Conservation (phyloP, 202 grass and related monocot species). For the Musa balbisiana region DNA sequence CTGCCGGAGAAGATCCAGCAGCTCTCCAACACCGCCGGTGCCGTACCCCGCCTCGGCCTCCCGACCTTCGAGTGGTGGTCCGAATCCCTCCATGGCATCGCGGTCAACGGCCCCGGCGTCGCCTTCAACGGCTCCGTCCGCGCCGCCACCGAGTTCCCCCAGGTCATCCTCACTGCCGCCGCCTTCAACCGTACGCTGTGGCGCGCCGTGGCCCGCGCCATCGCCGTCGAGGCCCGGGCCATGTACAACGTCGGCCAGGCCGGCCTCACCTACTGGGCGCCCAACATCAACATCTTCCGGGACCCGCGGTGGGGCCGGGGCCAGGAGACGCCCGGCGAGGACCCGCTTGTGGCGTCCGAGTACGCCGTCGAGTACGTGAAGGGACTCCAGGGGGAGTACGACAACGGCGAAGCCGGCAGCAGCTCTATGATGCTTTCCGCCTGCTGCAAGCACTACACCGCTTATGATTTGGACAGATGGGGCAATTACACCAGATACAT, state of each 20-base stretch:
- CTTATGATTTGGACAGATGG: slow-evolving; percentile 95
- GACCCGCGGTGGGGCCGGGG: slow-evolving; percentile 84
- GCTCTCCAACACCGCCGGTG: slow-evolving; percentile 67
- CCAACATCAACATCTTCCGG: slow-evolving; percentile 96
- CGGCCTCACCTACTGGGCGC: slow-evolving; percentile 88
- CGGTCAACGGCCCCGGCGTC: slow-evolving; percentile 68
- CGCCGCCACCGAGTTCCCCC: slow-evolving; percentile 59
- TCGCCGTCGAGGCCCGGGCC: slow-evolving; percentile 68
- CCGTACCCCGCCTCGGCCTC: slow-evolving; percentile 64
- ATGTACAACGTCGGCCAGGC: slow-evolving; percentile 86
- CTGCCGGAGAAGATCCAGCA: slow-evolving; percentile 89
- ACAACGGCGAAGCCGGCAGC: slow-evolving; percentile 20
- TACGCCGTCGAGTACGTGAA: slow-evolving; percentile 80
- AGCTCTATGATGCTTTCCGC: slow-evolving; percentile 63
- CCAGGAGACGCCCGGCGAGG: slow-evolving; percentile 92
- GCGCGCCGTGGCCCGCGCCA: slow-evolving; percentile 42
- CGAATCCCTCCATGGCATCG: slow-evolving; percentile 83
- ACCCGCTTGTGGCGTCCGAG: slow-evolving; percentile 46
- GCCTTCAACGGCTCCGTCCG: slow-evolving; percentile 66
- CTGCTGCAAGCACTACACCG: slow-evolving; percentile 85
- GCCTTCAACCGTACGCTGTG: slow-evolving; percentile 83
- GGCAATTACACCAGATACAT: slow-evolving; percentile 52
- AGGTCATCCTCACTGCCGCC: slow-evolving; percentile 73
- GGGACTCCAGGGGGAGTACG: slow-evolving; percentile 57
- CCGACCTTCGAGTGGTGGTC: slow-evolving; percentile 93